Base-by-base conservation (phyloP, 345 rosid species). In the Dovyalis caffra region DNA sequence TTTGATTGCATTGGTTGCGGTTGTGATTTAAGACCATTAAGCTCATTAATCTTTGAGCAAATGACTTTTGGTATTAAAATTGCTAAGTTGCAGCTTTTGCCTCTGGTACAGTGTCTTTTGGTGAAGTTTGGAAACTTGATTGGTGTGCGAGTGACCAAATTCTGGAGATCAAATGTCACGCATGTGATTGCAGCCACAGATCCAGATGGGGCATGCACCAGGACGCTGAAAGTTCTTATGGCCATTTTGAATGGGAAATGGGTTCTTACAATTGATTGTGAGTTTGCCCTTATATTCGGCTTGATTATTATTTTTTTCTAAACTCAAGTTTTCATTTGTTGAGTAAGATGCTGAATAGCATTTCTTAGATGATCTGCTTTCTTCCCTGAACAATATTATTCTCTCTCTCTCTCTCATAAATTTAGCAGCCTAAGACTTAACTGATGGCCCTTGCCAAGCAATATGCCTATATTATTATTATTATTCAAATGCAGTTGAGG, bases 161-260 rank as follows among this genome's bases (percentile, higher is more conserved):
- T 80, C 82, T 94, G 97, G 97, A 84, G 58, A 66, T 87, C 98
- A 74, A 83, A 79, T 76, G 94, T 91, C 40, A 90, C 98, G 35
- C 98, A 94, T 78, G 91, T 92, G 60, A 90, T 94, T 82, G 97
- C 97, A 66, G 85, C 95, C 34, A 87, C 91, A 57, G 86, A 87
- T 74, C 83, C 70, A 21, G 71, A 83, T 18, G 95, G 97, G 75
- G 96, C 97, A 23, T 92, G 93, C 84, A 86, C 85, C 61, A 83
- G 97, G 83, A 92, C 98, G 9, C 66, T 89, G 23, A 92, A 94
- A 80, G 92, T 92, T 85, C 95, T 94, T 61, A 88, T 91, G 95
- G 93, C 97, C 73, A 90, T 90, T 77, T 81, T 89, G 43, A 83
- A 84, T 65, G 98, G 95, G 68, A 88, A 79, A 80, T 94, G 98